These are phyloP conservation scores for Salvia rosmarinus DNA, from an alignment of 257 asterid genomes.

Conservation along the genomic window DNA sequence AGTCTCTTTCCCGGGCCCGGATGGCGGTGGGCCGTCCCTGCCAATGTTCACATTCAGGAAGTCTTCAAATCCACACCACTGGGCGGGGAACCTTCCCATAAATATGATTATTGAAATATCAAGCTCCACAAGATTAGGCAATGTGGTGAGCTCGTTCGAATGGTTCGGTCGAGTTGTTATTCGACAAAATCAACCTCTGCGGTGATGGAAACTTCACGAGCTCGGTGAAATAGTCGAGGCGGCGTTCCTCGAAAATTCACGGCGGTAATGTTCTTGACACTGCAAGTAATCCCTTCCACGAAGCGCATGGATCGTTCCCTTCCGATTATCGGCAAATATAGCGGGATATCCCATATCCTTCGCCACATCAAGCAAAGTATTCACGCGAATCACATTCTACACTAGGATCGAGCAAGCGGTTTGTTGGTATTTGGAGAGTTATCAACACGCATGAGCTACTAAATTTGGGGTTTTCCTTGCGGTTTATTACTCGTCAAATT, in stretches of 20 bases:
- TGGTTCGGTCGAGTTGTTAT: slow-evolving; percentile 61
- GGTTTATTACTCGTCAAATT: slow-evolving; percentile 68
- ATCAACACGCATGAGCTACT: slow-evolving; percentile 45
- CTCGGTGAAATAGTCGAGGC: slow-evolving; percentile 54
- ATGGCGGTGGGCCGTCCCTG: slow-evolving; percentile 63
- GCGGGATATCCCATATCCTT: slow-evolving; percentile 57
- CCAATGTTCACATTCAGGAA: slow-evolving; percentile 62
- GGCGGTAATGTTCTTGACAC: slow-evolving; percentile 43
- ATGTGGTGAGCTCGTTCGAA: slow-evolving; percentile 58
- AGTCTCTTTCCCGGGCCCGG: slow-evolving; percentile 32
- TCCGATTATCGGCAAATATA: slow-evolving; percentile 61
- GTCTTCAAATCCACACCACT: slow-evolving; percentile 45
- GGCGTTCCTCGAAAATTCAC: slow-evolving; percentile 60
- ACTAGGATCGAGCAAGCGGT: slow-evolving; percentile 55
- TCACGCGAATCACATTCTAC: slow-evolving; percentile 58
- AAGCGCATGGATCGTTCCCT: slow-evolving; percentile 61
- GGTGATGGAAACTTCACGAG: slow-evolving; percentile 48
- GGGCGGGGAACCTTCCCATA: slow-evolving; percentile 55
- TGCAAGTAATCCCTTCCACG: slow-evolving; percentile 66
- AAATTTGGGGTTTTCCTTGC: slow-evolving; percentile 73
- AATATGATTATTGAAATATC: slow-evolving; percentile 66
- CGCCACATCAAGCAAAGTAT: slow-evolving; percentile 58
- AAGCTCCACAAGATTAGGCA: slow-evolving; percentile 49
- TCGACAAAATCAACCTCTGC: slow-evolving; percentile 56
- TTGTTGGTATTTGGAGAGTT: slow-evolving; percentile 40